phyloP scores from a whole-genome alignment of 1,139 yeast genomes.

The Arxiozyma slooffiae region DNA sequence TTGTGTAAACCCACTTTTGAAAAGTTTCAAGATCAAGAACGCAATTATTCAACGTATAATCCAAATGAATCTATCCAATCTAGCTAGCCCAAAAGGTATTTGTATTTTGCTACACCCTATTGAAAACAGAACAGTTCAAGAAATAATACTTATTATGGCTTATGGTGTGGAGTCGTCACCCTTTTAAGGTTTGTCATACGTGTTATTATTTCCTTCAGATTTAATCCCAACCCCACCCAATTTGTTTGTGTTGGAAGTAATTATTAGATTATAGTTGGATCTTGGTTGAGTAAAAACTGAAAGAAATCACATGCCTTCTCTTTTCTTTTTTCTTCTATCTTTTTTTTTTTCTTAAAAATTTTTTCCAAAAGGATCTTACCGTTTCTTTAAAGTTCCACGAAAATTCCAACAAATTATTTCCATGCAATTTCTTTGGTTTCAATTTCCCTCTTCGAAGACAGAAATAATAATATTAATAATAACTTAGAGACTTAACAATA shows the following conservation, averaged over 20 bases:
- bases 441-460: too few species aligned
- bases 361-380: background rate
- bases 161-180: background rate
- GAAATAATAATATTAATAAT: too few species aligned
- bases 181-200: background rate
- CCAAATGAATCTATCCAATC: background rate
- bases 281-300: background rate
- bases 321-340: background rate
- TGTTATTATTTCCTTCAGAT: background rate
- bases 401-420: background rate
- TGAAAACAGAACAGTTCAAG: background rate
- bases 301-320: background rate
- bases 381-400: background rate
- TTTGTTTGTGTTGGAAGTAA: too few species aligned
- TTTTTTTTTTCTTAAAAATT: too few species aligned
- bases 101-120: background rate
- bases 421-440: background rate
- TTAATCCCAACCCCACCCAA: too few species aligned
- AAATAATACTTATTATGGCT: too few species aligned
- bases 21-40: background rate
- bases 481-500: too few species aligned
- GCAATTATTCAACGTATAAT: too few species aligned
- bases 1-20: background rate
- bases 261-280: background rate
- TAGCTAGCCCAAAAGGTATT: background rate